These are phyloP conservation scores for Calonectria pseudoturangicola DNA, from an alignment of 2,329 filamentous ascomycete species.

Conservation along the genomic window DNA sequence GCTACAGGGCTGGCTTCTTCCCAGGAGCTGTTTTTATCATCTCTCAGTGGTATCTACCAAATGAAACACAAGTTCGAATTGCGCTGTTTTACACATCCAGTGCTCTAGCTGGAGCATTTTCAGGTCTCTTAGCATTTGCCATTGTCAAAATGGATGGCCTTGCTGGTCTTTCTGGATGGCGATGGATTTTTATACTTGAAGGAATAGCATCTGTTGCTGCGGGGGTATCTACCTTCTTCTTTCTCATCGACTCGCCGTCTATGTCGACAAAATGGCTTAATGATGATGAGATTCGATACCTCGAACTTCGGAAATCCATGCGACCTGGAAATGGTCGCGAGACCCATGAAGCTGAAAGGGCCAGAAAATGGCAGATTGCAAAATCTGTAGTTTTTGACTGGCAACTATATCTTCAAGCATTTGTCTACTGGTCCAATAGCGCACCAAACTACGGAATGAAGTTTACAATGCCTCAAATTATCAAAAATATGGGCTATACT, in stretches of 20 bases:
- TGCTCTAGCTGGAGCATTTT: conserved; percentile 86
- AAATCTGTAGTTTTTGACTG: neutral
- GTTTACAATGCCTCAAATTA: conserved; percentile 1
- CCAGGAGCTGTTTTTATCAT: conserved; percentile 72
- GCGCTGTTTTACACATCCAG: conserved; percentile 90
- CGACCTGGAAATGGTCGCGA: neutral
- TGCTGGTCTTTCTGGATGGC: conserved; percentile 75
- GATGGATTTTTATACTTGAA: conserved; percentile 64
- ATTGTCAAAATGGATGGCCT: conserved; percentile 82
- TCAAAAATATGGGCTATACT: neutral
- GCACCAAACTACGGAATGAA: neutral
- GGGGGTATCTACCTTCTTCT: neutral
- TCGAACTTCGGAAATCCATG: neutral
- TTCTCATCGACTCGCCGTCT: neutral
- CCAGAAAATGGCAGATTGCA: neutral
- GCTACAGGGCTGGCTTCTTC: conserved; percentile 72
- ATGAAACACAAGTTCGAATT: conserved; percentile 72
- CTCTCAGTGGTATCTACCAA: conserved; percentile 76
- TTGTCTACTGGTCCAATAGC: neutral
- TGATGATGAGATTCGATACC: neutral
- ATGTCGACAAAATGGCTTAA: neutral
- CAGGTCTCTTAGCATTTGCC: conserved; percentile 81
- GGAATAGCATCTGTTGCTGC: neutral
- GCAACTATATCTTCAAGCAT: neutral
- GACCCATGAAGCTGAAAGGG: neutral